phyloP scores from a whole-genome alignment of 495 filamentous ascomycete species.

The Talaromyces stipitatus region DNA sequence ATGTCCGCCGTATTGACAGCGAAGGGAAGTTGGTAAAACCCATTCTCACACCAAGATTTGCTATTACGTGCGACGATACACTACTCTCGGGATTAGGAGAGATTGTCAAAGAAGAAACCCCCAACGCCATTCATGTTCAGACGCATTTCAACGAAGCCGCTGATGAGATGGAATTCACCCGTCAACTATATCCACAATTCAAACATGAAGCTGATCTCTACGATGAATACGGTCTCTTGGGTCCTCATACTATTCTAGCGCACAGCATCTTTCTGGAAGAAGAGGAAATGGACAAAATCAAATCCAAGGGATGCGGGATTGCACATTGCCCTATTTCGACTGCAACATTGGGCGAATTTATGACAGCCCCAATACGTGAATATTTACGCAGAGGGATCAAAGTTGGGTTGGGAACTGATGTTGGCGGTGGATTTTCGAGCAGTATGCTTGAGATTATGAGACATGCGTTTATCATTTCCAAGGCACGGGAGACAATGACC shows the following conservation, averaged over 20 bases:
- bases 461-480: conserved; percentile 53
- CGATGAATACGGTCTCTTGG: conserved; percentile 43
- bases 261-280: conserved; percentile 55
- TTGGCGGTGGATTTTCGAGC: conserved; percentile 55
- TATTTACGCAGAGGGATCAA: conserved; percentile 52
- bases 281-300: conserved; percentile 41
- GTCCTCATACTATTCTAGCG: conserved; percentile 50
- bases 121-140: conserved; percentile 47
- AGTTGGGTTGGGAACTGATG: conserved; percentile 60
- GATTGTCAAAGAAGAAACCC: conserved; percentile 36
- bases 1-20: conserved; percentile 35
- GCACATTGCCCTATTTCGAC: conserved; percentile 59
- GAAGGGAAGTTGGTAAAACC: conserved; percentile 40
- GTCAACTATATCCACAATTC: conserved; percentile 44
- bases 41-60: conserved; percentile 58
- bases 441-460: conserved; percentile 53
- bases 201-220: conserved; percentile 49
- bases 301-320: conserved; percentile 45
- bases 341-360: conserved; percentile 54
- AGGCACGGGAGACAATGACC: conserved; percentile 42
- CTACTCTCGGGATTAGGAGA: conserved; percentile 45
- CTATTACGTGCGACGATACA: conserved; percentile 47
- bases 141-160: conserved; percentile 58
- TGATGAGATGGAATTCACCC: conserved; percentile 46
- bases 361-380: conserved; percentile 52